Evolutionary conservation across 2,329 filamentous ascomycete species (phyloP).

Genomic region (Rugonectria rugulosa): DNA sequence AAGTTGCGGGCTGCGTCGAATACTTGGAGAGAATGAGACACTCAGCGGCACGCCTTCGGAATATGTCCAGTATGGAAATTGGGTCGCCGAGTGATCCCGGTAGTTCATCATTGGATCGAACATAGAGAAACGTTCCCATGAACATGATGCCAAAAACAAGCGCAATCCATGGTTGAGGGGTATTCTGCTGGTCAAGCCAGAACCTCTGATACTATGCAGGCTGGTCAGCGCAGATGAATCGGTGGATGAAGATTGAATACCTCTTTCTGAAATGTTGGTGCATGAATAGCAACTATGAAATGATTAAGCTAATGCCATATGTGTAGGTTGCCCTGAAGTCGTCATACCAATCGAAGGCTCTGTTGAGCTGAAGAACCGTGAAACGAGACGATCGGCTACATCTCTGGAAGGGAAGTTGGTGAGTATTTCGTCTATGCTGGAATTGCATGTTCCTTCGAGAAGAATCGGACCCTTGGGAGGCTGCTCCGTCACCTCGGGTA

Average conservation of each 20-base stretch:
- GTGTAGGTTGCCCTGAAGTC: too few relatives aligned
- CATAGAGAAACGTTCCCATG: constrained; percentile 23
- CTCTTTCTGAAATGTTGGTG: constrained; percentile 27
- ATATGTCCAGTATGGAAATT: constrained; percentile 14
- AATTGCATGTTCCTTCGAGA: background rate
- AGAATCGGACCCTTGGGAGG: constrained; percentile 20
- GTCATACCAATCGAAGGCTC: constrained; percentile 24
- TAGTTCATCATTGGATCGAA: constrained; percentile 23
- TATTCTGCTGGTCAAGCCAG: constrained; percentile 15
- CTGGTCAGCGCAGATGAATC: background rate
- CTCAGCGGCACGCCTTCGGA: constrained; percentile 26
- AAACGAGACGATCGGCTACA: constrained; percentile 24
- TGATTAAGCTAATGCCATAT: too few relatives aligned
- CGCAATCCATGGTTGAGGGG: constrained; percentile 23
- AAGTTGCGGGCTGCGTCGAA: constrained; percentile 1
- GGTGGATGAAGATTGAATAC: constrained; percentile 7
- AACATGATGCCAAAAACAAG: constrained; percentile 26
- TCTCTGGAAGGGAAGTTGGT: constrained; percentile 23
- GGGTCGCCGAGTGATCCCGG: constrained; percentile 18
- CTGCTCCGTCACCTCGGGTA: constrained; percentile 3
- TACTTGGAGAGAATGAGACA: constrained; percentile 29
- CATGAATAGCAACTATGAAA: constrained; percentile 24
- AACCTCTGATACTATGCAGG: constrained; percentile 23
- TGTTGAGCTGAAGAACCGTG: constrained; percentile 27
- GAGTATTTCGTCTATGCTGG: constrained; percentile 19